Evolutionary conservation across 371 early-diverging fungal genomes (phyloP), one percentile per base, ranked within the genome.

Genomic region (Rhizomucor pusillus): DNA sequence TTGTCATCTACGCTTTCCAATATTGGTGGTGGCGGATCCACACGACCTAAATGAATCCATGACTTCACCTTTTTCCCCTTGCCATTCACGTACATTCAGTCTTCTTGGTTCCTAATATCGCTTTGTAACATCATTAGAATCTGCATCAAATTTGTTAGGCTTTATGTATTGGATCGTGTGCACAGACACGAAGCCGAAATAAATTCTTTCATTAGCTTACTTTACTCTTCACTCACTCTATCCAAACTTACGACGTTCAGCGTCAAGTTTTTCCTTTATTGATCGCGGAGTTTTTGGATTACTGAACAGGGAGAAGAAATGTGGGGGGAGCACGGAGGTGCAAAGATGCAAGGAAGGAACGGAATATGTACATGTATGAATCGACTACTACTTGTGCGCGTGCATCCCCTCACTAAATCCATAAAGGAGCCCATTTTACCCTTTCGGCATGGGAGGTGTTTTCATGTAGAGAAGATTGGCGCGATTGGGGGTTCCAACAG

Each of bases 311-410:
- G 16, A 4, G 7, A 50, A 40, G 25, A 50, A 50, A 50, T 50
- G 51, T 54, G 45, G 34, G 54, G 52, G 47, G 54, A 45, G 16
- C 23, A 25, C 20, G 47, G 47, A 44, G 37, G 18, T 24, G 16
- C 16, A 16, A 37, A 11, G 51, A 37, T 50, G 54, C 35, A 45
- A 44, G 45, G 34, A 34, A 44, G 35, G 37, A 20, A 53, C 43
- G 34, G 54, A 46, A 54, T 46, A 46, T 54, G 54, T 54, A 54
- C 47, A 54, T 54, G 54, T 54, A 54, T 46, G 54, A 54, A 46
- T 41, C 41, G 16, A 41, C 3, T 41, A 11, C 20, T 25, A 47
- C 45, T 1, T 45, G 20, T 48, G 16, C 36, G 36, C 35, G 33
- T 48, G 48, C 35, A 48, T 48, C 18, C 25, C 13, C 29, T 48